Base-by-base conservation (phyloP, 352 stramenopile genomes). In the Elongisporangium undulatum region DNA sequence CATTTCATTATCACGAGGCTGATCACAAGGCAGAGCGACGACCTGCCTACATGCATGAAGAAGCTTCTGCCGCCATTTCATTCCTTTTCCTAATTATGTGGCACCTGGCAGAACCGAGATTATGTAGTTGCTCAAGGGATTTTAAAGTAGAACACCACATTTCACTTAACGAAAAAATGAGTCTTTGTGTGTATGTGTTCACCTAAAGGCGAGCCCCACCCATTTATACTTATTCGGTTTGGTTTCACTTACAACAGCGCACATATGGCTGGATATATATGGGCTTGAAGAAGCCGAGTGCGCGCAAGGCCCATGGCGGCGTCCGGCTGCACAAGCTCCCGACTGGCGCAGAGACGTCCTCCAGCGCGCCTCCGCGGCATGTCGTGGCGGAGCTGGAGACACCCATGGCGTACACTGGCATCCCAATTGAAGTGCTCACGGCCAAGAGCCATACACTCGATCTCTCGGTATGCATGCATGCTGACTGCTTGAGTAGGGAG, bases 341-440 rank as follows among this genome's bases (percentile, higher is more conserved):
- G 55, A 3, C 62, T 50, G 22, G 49, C 51, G 48, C 38, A 58
- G 50, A 68, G 68, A 12, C 51, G 38, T 41, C 22, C 39, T 3
- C 49, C 51, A 48, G 58, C 19, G 6, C 57, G 21, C 65, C 52
- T 22, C 56, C 49, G 3, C 19, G 49, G 8, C 58, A 70, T 17
- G 55, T 49, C 2, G 72, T 82, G 13, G 51, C 61, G 12, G 79
- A 87, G 39, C 67, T 86, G 41, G 73, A 71, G 49, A 64, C 69
- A 0, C 53, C 39, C 15, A 88, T 90, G 38, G 57, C 71, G 15
- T 94, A 91, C 66, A 68, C 71, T 17, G 70, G 85, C 26, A 70
- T 94, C 16, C 84, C 84, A 10, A 64, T 81, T 48, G 82, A 94
- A 58, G 58, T 90, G 51, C 74, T 92, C 5, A 51, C 60, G 24